Conservation (phyloP, 306 rosid genomes). For the Ormosia emarginata region DNA sequence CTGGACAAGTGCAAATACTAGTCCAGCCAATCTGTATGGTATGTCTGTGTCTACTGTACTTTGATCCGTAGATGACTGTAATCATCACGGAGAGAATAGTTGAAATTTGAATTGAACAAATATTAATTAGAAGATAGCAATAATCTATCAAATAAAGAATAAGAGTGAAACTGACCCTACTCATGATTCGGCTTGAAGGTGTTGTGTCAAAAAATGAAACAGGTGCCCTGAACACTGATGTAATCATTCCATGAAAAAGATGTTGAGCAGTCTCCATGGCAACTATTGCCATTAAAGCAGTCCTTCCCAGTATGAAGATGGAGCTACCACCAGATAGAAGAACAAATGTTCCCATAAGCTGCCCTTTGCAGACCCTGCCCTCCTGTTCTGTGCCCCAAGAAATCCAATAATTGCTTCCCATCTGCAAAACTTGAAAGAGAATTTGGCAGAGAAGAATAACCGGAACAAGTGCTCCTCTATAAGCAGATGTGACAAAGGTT, state of each 20-base stretch:
- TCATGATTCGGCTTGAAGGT: slow-evolving; percentile 84
- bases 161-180: slow-evolving; percentile 54
- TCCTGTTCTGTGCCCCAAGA: slow-evolving; percentile 81
- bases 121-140: background rate
- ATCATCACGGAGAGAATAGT: background rate
- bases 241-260: slow-evolving; percentile 73
- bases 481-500: slow-evolving; percentile 70
- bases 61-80: slow-evolving; percentile 86
- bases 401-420: slow-evolving; percentile 95
- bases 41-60: slow-evolving; percentile 81
- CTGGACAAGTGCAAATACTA: slow-evolving; percentile 83
- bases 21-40: slow-evolving; percentile 85
- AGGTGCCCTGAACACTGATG: slow-evolving; percentile 78
- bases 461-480: slow-evolving; percentile 78
- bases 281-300: slow-evolving; percentile 67
- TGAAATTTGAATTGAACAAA: background rate
- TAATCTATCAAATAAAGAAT: background rate
- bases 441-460: slow-evolving; percentile 81
- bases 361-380: slow-evolving; percentile 39
- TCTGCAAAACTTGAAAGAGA: slow-evolving; percentile 75
- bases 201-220: slow-evolving; percentile 78
- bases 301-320: slow-evolving; percentile 79
- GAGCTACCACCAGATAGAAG: slow-evolving; percentile 85
- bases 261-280: slow-evolving; percentile 75
- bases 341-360: slow-evolving; percentile 53